A percentile compares a stretch with the other conserved stretches of the same genome.
phyloP scores from a whole-genome alignment of 1,284 basidiomycete genomes.

The Paramarasmius palmivorus region DNA sequence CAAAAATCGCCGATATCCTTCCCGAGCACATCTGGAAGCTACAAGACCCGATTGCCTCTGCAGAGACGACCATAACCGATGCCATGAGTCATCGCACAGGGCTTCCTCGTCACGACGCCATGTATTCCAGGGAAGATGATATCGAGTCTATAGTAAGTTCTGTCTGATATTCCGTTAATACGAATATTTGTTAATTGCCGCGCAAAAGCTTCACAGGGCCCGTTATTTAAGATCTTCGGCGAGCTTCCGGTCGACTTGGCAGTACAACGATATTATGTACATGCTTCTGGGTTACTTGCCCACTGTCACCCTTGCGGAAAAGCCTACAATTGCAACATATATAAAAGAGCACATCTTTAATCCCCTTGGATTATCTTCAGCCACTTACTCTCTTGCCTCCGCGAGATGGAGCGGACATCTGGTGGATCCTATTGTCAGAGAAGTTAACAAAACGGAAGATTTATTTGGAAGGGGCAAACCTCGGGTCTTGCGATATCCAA shows the following conservation, averaged over 20 bases:
- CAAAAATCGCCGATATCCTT: slow-evolving; percentile 20
- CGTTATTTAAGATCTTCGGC: slow-evolving; percentile 23
- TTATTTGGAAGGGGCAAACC: slow-evolving; percentile 12
- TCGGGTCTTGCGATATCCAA: slow-evolving; percentile 3
- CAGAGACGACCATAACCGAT: slow-evolving; percentile 21
- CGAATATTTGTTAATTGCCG: no score
- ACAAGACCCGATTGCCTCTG: not conserved
- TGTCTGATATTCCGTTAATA: no score
- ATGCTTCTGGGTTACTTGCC: slow-evolving; percentile 19
- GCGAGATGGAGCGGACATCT: slow-evolving; percentile 22
- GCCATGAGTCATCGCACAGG: slow-evolving; percentile 25
- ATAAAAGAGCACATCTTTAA: slow-evolving; percentile 20
- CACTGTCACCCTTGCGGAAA: slow-evolving; percentile 7
- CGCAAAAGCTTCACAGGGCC: no score
- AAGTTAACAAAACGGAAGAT: slow-evolving; percentile 12
- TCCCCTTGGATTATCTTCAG: slow-evolving; percentile 21
- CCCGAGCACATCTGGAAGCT: slow-evolving; percentile 5
- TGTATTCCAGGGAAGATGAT: slow-evolving; percentile 19
- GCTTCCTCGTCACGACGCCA: slow-evolving; percentile 23
- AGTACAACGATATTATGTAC: slow-evolving; percentile 23
- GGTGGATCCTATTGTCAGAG: slow-evolving; percentile 21
- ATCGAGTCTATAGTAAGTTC: slow-evolving; percentile 15
- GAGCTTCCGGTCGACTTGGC: slow-evolving; percentile 20
- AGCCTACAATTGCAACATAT: slow-evolving; percentile 14
- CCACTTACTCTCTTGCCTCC: slow-evolving; percentile 25